These are phyloP conservation scores for Vitis rupestris DNA, from an alignment of 164 flowering plant species.

Conservation along the genomic window DNA sequence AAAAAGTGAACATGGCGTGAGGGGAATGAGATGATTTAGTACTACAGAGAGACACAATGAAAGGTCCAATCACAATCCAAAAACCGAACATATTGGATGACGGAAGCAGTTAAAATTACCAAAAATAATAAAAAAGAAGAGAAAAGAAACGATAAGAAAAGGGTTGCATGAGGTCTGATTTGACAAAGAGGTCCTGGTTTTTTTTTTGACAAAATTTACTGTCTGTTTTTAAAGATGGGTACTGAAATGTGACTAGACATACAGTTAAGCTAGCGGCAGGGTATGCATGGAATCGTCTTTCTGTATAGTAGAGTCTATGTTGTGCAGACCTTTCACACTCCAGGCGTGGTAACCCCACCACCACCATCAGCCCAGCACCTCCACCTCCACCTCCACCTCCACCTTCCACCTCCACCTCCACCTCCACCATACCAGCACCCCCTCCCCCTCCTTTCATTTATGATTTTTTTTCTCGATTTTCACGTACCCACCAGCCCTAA, in stretches of 20 bases:
- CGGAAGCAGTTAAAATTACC: not conserved
- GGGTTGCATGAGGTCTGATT: not conserved
- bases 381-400: no score
- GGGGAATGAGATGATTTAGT: not conserved
- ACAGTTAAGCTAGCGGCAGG: not conserved
- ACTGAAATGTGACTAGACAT: constrained; percentile 3
- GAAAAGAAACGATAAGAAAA: not conserved
- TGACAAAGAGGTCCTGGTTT: not conserved
- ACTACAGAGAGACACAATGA: not conserved
- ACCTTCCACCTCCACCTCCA: no score
- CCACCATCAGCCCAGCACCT: no score
- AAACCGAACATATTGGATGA: not conserved
- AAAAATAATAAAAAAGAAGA: not conserved
- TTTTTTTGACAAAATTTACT: not conserved
- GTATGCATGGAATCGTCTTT: not conserved
- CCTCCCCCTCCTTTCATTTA: no score
- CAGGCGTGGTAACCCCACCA: no score
- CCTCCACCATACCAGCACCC: no score
- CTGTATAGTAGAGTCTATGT: not conserved
- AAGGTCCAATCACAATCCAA: not conserved
- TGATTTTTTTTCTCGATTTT: no score
- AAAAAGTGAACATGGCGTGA: not conserved
- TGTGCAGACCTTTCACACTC: no score
- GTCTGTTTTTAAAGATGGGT: not conserved
- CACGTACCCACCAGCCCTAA: no score